Evolutionary conservation across 1,284 basidiomycete species (phyloP).

Genomic region (Termitomyces sp.): DNA sequence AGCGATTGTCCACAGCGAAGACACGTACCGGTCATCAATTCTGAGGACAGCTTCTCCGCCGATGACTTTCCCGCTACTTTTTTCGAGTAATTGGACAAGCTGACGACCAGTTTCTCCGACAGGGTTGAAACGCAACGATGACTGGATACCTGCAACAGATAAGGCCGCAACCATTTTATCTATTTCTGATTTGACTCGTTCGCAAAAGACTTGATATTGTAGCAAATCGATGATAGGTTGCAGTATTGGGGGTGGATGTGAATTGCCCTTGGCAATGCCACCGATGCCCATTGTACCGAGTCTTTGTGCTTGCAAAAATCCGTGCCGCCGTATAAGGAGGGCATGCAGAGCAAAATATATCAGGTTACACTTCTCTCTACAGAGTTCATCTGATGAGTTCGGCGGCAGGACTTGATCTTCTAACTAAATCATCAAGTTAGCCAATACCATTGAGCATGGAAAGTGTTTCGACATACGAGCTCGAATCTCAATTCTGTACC

Average conservation of each 20-base stretch:
- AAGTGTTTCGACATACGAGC: slow-evolving; percentile 37
- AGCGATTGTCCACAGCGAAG: not conserved
- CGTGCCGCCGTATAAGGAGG: slow-evolving; percentile 62
- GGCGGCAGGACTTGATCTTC: slow-evolving; percentile 18
- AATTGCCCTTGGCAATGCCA: slow-evolving; percentile 16
- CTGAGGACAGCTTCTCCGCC: slow-evolving; percentile 67
- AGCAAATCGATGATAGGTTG: slow-evolving; percentile 70
- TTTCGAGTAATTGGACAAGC: slow-evolving; percentile 45
- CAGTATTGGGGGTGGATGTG: slow-evolving; percentile 39
- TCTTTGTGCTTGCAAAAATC: slow-evolving; percentile 44
- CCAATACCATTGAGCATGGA: not conserved
- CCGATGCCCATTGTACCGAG: slow-evolving; percentile 34
- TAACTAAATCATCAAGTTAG: slow-evolving; percentile 18
- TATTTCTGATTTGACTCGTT: slow-evolving; percentile 56
- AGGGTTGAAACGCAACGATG: slow-evolving; percentile 53
- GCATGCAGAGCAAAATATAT: slow-evolving; percentile 60
- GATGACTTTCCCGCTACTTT: slow-evolving; percentile 33
- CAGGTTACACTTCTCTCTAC: slow-evolving; percentile 55
- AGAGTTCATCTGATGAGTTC: slow-evolving; percentile 9
- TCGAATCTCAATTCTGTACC: slow-evolving; percentile 66
- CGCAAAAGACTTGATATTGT: slow-evolving; percentile 71
- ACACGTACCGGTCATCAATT: slow-evolving; percentile 56
- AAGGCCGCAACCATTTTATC: slow-evolving; percentile 45
- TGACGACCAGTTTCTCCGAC: slow-evolving; percentile 63
- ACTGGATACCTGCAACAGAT: slow-evolving; percentile 48